These are phyloP conservation scores for Tubosaeta brunneosetosa DNA, from an alignment of 768 basidiomycete genomes.

Conservation along the genomic window DNA sequence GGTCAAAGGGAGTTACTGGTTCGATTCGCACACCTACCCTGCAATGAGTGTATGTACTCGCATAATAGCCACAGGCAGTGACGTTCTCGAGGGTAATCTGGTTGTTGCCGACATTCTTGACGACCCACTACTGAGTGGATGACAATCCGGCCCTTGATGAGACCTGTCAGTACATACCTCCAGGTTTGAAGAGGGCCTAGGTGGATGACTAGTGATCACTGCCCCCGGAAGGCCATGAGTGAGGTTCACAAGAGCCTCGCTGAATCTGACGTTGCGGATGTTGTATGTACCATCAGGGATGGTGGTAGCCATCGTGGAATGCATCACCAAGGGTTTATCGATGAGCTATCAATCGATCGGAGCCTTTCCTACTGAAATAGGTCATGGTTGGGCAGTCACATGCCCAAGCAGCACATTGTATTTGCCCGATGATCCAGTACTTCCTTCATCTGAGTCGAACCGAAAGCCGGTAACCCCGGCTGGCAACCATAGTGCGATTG, in stretches of 20 bases:
- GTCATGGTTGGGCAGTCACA: no score
- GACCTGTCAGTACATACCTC: not conserved
- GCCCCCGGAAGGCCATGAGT: not conserved
- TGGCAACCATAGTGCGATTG: no score
- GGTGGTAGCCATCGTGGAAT: not conserved
- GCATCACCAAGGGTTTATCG: no score
- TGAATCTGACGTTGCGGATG: not conserved
- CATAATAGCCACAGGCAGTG: not conserved
- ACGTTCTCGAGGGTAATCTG: not conserved
- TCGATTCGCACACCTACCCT: not conserved
- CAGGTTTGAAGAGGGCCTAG: not conserved
- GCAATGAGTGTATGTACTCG: not conserved
- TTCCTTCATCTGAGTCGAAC: no score
- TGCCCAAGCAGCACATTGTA: no score
- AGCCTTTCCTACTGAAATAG: no score
- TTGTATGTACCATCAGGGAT: not conserved
- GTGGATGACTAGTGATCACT: not conserved
- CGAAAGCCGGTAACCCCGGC: no score
- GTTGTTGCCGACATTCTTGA: not conserved
- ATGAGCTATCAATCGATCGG: no score
- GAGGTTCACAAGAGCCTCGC: not conserved
- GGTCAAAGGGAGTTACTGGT: not conserved
- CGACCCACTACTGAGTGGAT: not conserved
- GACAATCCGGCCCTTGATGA: not conserved
- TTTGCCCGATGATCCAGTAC: no score